Base-by-base conservation (phyloP, 257 asterid genomes). In the Lavandula angustifolia region DNA sequence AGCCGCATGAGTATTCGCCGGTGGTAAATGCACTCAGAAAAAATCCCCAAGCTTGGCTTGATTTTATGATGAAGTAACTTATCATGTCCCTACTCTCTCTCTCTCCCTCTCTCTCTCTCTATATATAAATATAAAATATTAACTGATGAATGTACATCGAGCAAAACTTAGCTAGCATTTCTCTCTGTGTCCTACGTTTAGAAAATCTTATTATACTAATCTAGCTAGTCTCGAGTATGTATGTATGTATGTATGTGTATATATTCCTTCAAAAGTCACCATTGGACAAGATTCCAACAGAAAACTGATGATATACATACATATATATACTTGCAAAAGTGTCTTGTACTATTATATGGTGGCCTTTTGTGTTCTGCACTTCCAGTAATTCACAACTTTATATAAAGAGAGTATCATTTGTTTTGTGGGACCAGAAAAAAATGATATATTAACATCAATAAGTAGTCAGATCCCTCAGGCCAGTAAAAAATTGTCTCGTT, bases 1-100 rank as follows among this genome's bases (percentile, higher is more conserved):
- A 76, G 71, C 95, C 90, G 0, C 88, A 83, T 56, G 99, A 87
- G 66, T 90, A 87, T 57, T 12, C 76, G 4, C 99, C 99, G 0
- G 95, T 94, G 9, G 99, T 94, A 49, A 84, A 84, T 63, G 76
- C 99, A 74, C 79, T 94, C 12, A 81, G 95, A 79, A 90, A 87
- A 71, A 94, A 94, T 41, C 99, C 95, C 4, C 81, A 84, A 74
- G 99, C 96, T 9, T 94, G 97, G 99, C 90, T 94, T 38, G 95
- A 89, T 77, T 94, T 94, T 56, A 90, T 94, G 99, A 92, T 92
- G 99, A 94, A 86, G 99, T 89, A 73, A 76, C 85, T 64, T 1
- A 9, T 10, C 9, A 12, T 16, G 9, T 27, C 37, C 40, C 35
- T 0, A 70, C 11, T 22, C 3, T 9, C 2, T 61, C 18, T 22